A percentile compares a stretch with the other conserved stretches of the same genome.
phyloP scores from a whole-genome alignment of 768 basidiomycete species.

The Leccinellum luteum region DNA sequence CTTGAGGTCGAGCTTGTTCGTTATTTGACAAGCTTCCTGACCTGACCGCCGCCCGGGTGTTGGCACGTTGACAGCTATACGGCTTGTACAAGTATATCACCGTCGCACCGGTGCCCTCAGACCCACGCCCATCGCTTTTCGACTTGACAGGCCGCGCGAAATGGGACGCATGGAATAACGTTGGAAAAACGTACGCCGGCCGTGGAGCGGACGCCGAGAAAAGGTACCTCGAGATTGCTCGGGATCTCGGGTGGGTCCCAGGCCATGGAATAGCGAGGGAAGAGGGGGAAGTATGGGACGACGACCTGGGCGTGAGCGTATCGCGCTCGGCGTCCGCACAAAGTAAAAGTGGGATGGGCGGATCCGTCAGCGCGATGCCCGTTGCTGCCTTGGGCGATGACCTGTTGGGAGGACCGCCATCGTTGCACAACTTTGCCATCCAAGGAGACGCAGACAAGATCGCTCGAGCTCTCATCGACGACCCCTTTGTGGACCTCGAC shows the following conservation, averaged over 20 bases:
- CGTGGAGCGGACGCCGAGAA: slow-evolving; percentile 49
- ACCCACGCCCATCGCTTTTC: slow-evolving; percentile 68
- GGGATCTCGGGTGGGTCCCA: slow-evolving; percentile 64
- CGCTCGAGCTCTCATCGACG: slow-evolving; percentile 39
- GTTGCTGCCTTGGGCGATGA: slow-evolving; percentile 38
- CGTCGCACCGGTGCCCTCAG: slow-evolving; percentile 50
- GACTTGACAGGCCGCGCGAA: slow-evolving; percentile 80
- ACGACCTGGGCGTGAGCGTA: slow-evolving; percentile 32
- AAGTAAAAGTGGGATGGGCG: slow-evolving; percentile 47
- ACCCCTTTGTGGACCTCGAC: slow-evolving; percentile 52
- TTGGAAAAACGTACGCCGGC: slow-evolving; percentile 48
- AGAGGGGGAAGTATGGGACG: slow-evolving; percentile 43
- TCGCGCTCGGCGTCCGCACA: slow-evolving; percentile 21
- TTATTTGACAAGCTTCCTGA: slow-evolving; percentile 6
- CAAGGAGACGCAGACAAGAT: slow-evolving; percentile 50
- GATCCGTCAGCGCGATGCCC: slow-evolving; percentile 59
- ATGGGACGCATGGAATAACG: slow-evolving; percentile 78
- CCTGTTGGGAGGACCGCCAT: slow-evolving; percentile 35
- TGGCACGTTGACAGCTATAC: slow-evolving; percentile 60
- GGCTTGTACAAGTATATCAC: slow-evolving; percentile 79
- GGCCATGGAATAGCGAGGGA: slow-evolving; percentile 17
- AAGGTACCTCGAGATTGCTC: slow-evolving; percentile 69
- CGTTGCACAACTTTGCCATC: slow-evolving; percentile 64
- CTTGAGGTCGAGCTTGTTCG: slow-evolving; percentile 60
- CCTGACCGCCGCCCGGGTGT: slow-evolving; percentile 24